Conservation (phyloP, 345 rosid species). For the Hevea brasiliensis region DNA sequence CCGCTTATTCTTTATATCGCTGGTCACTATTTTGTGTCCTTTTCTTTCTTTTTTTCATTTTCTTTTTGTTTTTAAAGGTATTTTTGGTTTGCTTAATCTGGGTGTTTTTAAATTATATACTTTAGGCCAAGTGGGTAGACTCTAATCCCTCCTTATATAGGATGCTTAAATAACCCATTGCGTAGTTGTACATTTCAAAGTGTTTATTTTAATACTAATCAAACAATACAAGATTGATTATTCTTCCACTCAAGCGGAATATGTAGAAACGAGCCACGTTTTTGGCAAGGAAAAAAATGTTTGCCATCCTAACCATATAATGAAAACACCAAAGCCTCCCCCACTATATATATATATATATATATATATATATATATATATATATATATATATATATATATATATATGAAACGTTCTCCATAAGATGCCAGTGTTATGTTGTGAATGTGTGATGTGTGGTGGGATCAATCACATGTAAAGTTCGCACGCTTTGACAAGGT, state of each 20-base stretch:
- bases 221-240: conserved; percentile 26
- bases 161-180: conserved; percentile 16
- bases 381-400: too few relatives aligned
- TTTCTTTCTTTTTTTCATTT: background rate
- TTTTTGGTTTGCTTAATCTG: conserved; percentile 12
- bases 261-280: conserved; percentile 16
- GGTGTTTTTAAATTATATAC: background rate
- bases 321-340: conserved; percentile 11
- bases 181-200: conserved; percentile 16
- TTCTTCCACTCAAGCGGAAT: conserved; percentile 36
- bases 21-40: background rate
- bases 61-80: background rate
- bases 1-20: background rate
- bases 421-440: background rate
- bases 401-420: too few relatives aligned
- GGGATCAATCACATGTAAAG: background rate
- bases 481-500: conserved; percentile 1
- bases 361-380: too few relatives aligned
- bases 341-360: background rate
- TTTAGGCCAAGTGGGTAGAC: background rate
- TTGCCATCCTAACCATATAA: background rate
- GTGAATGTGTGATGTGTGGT: background rate
- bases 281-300: conserved; percentile 15
- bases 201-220: conserved; percentile 5
- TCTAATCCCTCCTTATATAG: conserved; percentile 3